Evolutionary conservation across 495 filamentous ascomycete genomes (phyloP), one percentile per base, ranked within the genome.

Genomic region (Pseudevernia furfuracea): DNA sequence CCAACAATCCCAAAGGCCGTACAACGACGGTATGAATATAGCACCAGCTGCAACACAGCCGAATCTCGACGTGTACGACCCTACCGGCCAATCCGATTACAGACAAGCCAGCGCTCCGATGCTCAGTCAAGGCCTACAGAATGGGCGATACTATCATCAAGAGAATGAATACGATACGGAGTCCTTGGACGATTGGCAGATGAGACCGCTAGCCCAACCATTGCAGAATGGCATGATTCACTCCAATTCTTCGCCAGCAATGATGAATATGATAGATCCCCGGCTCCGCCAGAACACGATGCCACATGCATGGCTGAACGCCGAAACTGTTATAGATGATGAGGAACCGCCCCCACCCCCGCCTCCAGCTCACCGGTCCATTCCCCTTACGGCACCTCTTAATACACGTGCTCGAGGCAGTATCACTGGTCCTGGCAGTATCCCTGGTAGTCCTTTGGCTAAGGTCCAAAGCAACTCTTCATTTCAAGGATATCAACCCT

Each of bases 271-370:
- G 23, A 62, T 65, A 58, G 64, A 67, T 36, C 59, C 57, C 17
- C 60, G 68, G 30, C 53, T 59, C 32, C 67, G 34, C 37, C 46
- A 58, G 48, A 62, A 59, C 1, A 57, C 17, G 0, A 52, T 57
- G 12, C 9, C 44, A 15, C 41, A 61, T 46, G 2, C 44, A 17
- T 64, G 48, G 52, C 30, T 38, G 21, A 34, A 57, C 3, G 21
- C 38, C 14, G 62, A 48, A 6, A 38, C 15, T 37, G 28, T 56
- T 17, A 7, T 49, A 56, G 81, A 83, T n/a, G 80, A 85, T 37
- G 79, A 83, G 52, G 73, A 66, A 3, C 69, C 75, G 39, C 80
- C 82, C 56, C 80, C 81, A 21, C 79, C 78, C 63, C 77, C 76
- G 30, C 52, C 52, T 28, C 79, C 80, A 60, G 77, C 74, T 55